These are phyloP conservation scores for Brassica balearica DNA, from an alignment of 441 rosid genomes.

Conservation along the genomic window DNA sequence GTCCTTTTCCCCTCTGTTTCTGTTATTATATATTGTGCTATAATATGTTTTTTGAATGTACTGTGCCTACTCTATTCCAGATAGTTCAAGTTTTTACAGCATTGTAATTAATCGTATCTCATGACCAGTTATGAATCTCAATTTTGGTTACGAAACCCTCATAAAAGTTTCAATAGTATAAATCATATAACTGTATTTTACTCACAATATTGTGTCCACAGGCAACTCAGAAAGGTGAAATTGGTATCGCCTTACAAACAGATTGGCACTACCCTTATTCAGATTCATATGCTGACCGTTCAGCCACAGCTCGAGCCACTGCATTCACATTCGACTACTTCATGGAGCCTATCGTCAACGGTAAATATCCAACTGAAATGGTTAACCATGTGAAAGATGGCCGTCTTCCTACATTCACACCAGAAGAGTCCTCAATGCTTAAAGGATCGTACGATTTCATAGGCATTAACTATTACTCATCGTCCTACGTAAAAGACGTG, in stretches of 20 bases:
- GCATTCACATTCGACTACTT: slow-evolving; percentile 48
- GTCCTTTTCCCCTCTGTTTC: no score
- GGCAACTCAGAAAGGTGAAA: slow-evolving; percentile 47
- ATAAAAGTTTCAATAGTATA: neutral
- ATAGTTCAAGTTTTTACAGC: no score
- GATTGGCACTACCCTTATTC: slow-evolving; percentile 45
- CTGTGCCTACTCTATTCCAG: no score
- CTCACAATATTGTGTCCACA: neutral
- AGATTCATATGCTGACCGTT: slow-evolving; percentile 31
- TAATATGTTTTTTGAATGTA: no score
- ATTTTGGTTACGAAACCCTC: no score
- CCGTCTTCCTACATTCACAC: slow-evolving; percentile 51
- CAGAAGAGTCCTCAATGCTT: slow-evolving; percentile 41
- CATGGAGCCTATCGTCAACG: slow-evolving; percentile 45
- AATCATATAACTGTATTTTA: neutral
- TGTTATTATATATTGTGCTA: no score
- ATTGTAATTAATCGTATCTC: no score
- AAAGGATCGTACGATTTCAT: slow-evolving; percentile 45
- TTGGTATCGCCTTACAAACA: slow-evolving; percentile 47
- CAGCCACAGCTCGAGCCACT: slow-evolving; percentile 42
- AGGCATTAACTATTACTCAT: slow-evolving; percentile 45
- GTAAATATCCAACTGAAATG: slow-evolving; percentile 51
- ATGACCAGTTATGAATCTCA: no score
- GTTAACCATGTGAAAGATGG: slow-evolving; percentile 31
- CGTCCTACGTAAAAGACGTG: slow-evolving; percentile 32